phyloP scores from a whole-genome alignment of 352 stramenopile species.

The Globisporangium polare region DNA sequence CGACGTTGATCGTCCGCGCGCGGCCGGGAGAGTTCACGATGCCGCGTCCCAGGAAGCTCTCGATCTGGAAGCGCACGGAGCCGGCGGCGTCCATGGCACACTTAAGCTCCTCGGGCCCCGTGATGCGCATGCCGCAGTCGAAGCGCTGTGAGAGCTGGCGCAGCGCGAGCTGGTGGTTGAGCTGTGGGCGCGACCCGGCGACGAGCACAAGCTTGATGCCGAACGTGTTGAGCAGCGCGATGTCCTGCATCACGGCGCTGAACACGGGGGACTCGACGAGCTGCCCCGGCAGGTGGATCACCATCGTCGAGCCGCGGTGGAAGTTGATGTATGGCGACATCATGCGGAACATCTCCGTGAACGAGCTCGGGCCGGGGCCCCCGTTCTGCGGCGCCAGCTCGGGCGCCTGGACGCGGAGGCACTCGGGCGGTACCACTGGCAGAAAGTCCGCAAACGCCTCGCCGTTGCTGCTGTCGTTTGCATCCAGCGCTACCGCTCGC shows the following conservation, averaged over 20 bases:
- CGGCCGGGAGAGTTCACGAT: constrained; percentile 82
- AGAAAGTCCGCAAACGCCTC: constrained; percentile 51
- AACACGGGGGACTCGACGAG: constrained; percentile 92
- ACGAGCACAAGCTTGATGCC: constrained; percentile 94
- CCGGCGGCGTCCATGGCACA: constrained; percentile 95
- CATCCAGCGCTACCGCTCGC: background rate
- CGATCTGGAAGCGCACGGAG: constrained; percentile 87
- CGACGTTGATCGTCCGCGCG: constrained; percentile 86
- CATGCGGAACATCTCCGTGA: constrained; percentile 92
- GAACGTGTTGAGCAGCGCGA: constrained; percentile 94
- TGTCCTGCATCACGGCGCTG: constrained; percentile 93
- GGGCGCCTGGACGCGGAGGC: constrained; percentile 57
- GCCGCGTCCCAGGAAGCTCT: constrained; percentile 77
- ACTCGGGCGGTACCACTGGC: constrained; percentile 71
- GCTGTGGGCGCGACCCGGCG: constrained; percentile 93
- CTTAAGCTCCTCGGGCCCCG: constrained; percentile 87
- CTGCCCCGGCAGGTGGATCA: constrained; percentile 95
- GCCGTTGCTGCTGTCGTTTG: background rate
- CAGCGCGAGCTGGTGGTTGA: constrained; percentile 87
- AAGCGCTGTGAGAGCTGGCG: constrained; percentile 69
- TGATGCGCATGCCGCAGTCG: constrained; percentile 88
- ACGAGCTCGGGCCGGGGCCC: constrained; percentile 49
- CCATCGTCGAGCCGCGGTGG: constrained; percentile 92
- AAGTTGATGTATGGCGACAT: constrained; percentile 98
- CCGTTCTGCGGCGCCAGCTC: constrained; percentile 15